Base-by-base conservation (phyloP, 768 basidiomycete species). In the Naganishia randhawae region DNA sequence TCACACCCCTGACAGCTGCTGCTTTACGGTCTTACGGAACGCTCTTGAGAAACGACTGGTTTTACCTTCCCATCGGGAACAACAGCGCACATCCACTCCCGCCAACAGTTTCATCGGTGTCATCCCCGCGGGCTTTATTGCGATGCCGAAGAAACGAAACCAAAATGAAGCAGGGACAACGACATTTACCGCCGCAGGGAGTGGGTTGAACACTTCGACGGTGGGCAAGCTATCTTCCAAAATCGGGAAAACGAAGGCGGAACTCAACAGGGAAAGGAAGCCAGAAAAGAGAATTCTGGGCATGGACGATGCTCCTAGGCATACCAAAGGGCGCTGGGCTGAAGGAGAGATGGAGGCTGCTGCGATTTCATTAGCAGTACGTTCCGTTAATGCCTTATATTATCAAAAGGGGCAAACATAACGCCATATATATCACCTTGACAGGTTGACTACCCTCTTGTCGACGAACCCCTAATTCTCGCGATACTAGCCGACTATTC, bases 381-480 rank as follows among this genome's bases (percentile, higher is more conserved):
- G 57, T 55, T 14, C 8, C 37, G 19, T 48, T n/a, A n/a, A 41
- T 19, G 3, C 8, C 19, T 27, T 41, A 6, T 55, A 0, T 9
- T 22, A 37, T 17, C 8, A 17, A 14, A 1, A 37, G 54, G 8
- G 1, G 54, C 35, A n/a, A 55, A 33, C 5, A 9, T 33, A 37
- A 37, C 27, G 8, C 3, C 29, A 25, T 8, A 31, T 31, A 3
- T 16, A 31, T 6, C 51, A 19, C 17, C 51, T 31, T 32, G 39
- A 25, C 33, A 69, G 69, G 53, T 39, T 16, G 69, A 69, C 22
- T 69, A 55, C 31, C 69, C 69, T 16, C 48, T 69, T 22, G 63
- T 69, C 11, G 69, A 69, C 16, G 62, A 64, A 25, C 63, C 69
- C n/a, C 45, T 69, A 17, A 69, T 69, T 35, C 51, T 54, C n/a